phyloP scores from a whole-genome alignment of 2,329 filamentous ascomycete species.

The Fusarium zealandicum region DNA sequence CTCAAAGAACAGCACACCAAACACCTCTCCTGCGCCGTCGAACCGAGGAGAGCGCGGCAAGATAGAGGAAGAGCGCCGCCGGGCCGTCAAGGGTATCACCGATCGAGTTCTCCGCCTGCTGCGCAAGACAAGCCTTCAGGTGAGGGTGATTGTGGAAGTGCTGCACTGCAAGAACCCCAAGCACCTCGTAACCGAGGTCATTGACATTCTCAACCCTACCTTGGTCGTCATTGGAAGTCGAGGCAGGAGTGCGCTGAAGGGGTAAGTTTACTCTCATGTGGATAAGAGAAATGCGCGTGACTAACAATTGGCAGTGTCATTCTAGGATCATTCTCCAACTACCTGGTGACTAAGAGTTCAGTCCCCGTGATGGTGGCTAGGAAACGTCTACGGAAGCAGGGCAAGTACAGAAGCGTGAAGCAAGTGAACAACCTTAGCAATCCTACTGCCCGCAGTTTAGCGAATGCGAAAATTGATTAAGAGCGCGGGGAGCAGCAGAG shows the following conservation, averaged over 20 bases:
- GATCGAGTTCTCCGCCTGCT: slow-evolving; percentile 84
- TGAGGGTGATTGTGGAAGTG: slow-evolving; percentile 92
- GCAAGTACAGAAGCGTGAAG: slow-evolving; percentile 77
- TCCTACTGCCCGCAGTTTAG: slow-evolving; percentile 70
- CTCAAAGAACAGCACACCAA: slow-evolving; percentile 45
- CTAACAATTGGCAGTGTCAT: slow-evolving; percentile 73
- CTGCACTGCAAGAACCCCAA: slow-evolving; percentile 98
- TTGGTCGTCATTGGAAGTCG: slow-evolving; percentile 92
- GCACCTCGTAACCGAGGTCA: slow-evolving; percentile 95
- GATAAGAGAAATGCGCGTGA: not conserved
- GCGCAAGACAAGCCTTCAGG: slow-evolving; percentile 89
- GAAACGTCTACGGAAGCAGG: slow-evolving; percentile 87
- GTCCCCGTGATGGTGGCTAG: slow-evolving; percentile 98
- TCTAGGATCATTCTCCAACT: slow-evolving; percentile 95
- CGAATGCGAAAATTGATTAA: slow-evolving; percentile 78
- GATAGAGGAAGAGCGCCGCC: slow-evolving; percentile 79
- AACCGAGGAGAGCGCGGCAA: slow-evolving; percentile 61
- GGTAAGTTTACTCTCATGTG: slow-evolving; percentile 62
- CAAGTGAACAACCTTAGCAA: slow-evolving; percentile 84
- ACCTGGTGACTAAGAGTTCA: slow-evolving; percentile 94
- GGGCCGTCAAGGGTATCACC: slow-evolving; percentile 84
- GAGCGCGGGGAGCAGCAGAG: not conserved
- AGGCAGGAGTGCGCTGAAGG: slow-evolving; percentile 90
- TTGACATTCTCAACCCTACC: slow-evolving; percentile 90
- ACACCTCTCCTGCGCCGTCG: slow-evolving; percentile 57